Conservation (phyloP, 2,329 filamentous ascomycete species). For the Cladosporium colombiae region DNA sequence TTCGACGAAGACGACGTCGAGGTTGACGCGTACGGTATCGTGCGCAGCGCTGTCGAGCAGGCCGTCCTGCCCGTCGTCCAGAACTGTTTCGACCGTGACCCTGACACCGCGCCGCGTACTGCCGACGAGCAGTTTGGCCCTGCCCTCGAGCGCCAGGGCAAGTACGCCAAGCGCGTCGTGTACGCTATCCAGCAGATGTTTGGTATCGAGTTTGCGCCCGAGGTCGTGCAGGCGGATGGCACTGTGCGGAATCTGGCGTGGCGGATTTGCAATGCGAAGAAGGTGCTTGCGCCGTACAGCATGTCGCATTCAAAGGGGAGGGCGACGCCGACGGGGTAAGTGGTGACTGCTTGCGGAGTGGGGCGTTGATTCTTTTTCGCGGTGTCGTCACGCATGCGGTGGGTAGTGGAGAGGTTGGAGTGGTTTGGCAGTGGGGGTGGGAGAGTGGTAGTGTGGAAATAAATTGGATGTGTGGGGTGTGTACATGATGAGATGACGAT, state of each 20-base stretch:
- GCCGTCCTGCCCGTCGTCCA: slow-evolving; percentile 79
- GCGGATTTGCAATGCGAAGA: slow-evolving; percentile 94
- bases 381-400: background rate
- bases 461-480: background rate
- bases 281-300: slow-evolving; percentile 67
- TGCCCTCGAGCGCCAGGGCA: slow-evolving; percentile 80
- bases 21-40: slow-evolving; percentile 58
- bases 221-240: slow-evolving; percentile 89
- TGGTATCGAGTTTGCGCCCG: slow-evolving; percentile 90
- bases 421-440: background rate
- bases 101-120: slow-evolving; percentile 81
- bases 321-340: slow-evolving; percentile 28
- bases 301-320: slow-evolving; percentile 47
- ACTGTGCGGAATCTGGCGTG: slow-evolving; percentile 88
- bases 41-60: slow-evolving; percentile 71
- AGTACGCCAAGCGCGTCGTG: slow-evolving; percentile 85
- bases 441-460: background rate
- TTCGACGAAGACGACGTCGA: slow-evolving; percentile 67
- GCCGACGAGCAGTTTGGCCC: slow-evolving; percentile 81
- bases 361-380: background rate
- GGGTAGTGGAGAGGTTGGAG: background rate
- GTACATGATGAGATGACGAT: slow-evolving; percentile 1
- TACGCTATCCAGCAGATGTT: slow-evolving; percentile 97
- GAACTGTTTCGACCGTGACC: slow-evolving; percentile 90
- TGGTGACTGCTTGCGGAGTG: background rate